A percentile compares a stretch with the other conserved stretches of the same genome.
phyloP scores from a whole-genome alignment of 2,329 filamentous ascomycete species.

The Cercospora sesami region DNA sequence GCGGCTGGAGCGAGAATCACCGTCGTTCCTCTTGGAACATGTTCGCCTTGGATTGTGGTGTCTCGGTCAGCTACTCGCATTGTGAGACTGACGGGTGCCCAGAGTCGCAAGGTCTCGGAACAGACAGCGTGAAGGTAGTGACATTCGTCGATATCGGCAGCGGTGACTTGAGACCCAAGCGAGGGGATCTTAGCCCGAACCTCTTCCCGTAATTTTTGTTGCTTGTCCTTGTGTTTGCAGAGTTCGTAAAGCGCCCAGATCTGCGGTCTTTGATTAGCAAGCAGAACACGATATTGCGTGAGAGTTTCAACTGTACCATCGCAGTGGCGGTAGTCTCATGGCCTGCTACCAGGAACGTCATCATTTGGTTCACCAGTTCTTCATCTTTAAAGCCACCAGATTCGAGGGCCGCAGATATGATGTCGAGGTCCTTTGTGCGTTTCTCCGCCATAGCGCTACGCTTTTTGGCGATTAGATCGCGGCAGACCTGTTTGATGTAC shows the following conservation, averaged over 20 bases:
- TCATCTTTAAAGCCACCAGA: conserved; percentile 75
- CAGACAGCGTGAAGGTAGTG: conserved; percentile 79
- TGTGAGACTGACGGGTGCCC: conserved; percentile 70
- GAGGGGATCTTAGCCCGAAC: conserved; percentile 51
- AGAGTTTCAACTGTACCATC: conserved; percentile 39
- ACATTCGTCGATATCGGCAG: conserved; percentile 66
- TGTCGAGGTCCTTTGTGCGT: conserved; percentile 63
- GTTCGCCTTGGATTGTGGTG: conserved; percentile 64
- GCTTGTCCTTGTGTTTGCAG: conserved; percentile 51
- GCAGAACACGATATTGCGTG: not conserved
- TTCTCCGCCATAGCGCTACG: conserved; percentile 53
- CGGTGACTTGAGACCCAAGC: conserved; percentile 49
- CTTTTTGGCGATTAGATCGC: conserved; percentile 70
- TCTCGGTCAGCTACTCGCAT: conserved; percentile 64
- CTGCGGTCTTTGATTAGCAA: conserved; percentile 36
- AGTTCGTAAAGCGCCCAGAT: conserved; percentile 58
- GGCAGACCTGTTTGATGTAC: conserved; percentile 63
- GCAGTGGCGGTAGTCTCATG: conserved; percentile 59
- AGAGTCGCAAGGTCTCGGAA: conserved; percentile 73
- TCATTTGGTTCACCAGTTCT: conserved; percentile 64
- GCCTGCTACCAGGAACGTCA: conserved; percentile 71
- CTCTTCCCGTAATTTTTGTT: conserved; percentile 53
- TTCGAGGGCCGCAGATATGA: conserved; percentile 75
- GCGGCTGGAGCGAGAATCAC: conserved; percentile 66
- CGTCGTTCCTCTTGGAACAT: conserved; percentile 68